Conservation (phyloP, 345 rosid species). For the Zanthoxylum bungeanum region DNA sequence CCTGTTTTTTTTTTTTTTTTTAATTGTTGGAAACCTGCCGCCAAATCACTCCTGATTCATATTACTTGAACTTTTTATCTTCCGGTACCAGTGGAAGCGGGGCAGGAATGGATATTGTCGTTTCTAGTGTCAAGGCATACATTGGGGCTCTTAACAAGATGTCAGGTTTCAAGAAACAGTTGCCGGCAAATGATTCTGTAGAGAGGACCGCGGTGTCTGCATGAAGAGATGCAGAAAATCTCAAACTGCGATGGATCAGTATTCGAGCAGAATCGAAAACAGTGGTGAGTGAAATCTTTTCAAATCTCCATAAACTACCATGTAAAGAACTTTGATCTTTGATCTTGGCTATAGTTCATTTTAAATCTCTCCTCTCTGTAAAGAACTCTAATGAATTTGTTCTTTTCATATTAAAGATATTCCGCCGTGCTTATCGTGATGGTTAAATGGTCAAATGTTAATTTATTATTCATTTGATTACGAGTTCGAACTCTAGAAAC, state of each 20-base stretch:
- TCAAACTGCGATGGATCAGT: neutral
- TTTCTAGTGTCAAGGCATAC: conserved; percentile 91
- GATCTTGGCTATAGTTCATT: neutral
- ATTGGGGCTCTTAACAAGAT: conserved; percentile 84
- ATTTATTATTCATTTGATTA: no score
- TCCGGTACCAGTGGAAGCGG: conserved; percentile 64
- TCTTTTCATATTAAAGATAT: neutral
- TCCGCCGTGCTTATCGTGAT: no score
- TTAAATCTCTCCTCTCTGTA: neutral
- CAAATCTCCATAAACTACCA: neutral
- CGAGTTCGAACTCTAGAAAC: no score
- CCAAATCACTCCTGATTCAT: no score
- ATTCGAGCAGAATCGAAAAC: neutral
- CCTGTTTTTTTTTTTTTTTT: no score
- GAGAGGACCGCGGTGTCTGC: conserved; percentile 35
- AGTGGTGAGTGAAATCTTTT: no score
- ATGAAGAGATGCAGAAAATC: no score
- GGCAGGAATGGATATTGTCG: conserved; percentile 84
- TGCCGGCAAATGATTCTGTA: conserved; percentile 24
- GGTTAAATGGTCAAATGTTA: no score
- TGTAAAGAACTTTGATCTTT: neutral
- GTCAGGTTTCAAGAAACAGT: conserved; percentile 53
- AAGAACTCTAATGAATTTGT: neutral
- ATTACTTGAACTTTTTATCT: neutral
- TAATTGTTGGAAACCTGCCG: no score